These are phyloP conservation scores for Diddensiella caesifluorescens DNA, from an alignment of 805 yeast genomes.

Conservation along the genomic window DNA sequence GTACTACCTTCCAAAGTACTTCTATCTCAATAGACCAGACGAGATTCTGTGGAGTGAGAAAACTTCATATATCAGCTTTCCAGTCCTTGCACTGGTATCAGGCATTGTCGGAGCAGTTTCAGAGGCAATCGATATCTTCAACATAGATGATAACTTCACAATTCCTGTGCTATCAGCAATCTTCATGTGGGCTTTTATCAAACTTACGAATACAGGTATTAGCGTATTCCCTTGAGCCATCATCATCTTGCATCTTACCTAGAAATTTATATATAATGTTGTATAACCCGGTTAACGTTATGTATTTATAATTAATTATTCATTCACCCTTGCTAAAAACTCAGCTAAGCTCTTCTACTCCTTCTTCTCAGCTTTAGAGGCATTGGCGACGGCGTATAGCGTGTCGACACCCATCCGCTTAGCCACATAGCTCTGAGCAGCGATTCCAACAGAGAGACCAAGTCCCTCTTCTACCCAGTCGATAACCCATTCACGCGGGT, in stretches of 20 bases:
- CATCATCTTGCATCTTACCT: too few relatives aligned
- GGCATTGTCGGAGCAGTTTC: conserved; percentile 83
- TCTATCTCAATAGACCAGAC: conserved; percentile 45
- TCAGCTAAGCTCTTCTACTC: too few relatives aligned
- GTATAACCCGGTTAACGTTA: too few relatives aligned
- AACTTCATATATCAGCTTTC: conserved; percentile 51
- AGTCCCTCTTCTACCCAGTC: conserved; percentile 79
- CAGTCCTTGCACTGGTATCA: conserved; percentile 49
- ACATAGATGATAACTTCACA: conserved; percentile 86
- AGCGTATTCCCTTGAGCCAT: conserved; percentile 13
- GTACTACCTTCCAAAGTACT: conserved; percentile 57
- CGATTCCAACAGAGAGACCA: conserved; percentile 70
- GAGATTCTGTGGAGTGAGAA: conserved; percentile 63
- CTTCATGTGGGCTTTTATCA: conserved; percentile 50
- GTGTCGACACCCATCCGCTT: conserved; percentile 68
- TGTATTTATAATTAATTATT: too few relatives aligned
- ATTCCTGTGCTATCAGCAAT: conserved; percentile 82
- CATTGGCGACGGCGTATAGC: conserved; percentile 9
- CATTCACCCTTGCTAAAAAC: too few relatives aligned
- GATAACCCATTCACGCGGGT: conserved; percentile 77
- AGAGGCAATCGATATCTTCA: conserved; percentile 66
- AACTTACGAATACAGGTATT: conserved; percentile 17
- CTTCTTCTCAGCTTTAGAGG: neutral
- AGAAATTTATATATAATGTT: too few relatives aligned
- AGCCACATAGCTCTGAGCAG: conserved; percentile 87